These are phyloP conservation scores for Thuja plicata DNA, from an alignment of 83 land plant species.

Conservation along the genomic window DNA sequence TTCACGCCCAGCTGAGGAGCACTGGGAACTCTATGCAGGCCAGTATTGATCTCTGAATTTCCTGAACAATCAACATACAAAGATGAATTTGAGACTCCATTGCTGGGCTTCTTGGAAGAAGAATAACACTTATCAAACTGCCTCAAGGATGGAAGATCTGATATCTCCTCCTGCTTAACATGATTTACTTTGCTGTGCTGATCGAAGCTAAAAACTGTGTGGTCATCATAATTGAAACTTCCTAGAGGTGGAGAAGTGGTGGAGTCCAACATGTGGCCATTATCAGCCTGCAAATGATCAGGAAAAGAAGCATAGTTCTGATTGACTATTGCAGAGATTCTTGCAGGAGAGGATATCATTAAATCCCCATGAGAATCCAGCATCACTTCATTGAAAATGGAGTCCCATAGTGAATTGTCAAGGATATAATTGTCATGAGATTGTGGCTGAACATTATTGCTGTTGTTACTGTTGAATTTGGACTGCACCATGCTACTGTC, in stretches of 20 bases:
- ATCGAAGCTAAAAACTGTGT: not conserved
- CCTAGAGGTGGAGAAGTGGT: not conserved
- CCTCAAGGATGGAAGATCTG: slow-evolving; percentile 14
- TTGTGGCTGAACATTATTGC: not conserved
- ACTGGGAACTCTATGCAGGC: slow-evolving; percentile 29
- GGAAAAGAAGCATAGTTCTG: slow-evolving; percentile 17
- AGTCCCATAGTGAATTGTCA: slow-evolving; percentile 37
- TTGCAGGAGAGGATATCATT: slow-evolving; percentile 25
- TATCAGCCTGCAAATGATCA: slow-evolving; percentile 28
- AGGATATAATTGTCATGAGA: slow-evolving; percentile 33
- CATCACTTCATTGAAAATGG: slow-evolving; percentile 32
- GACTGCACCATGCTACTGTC: slow-evolving; percentile 17
- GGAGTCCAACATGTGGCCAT: slow-evolving; percentile 16
- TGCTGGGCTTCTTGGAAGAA: slow-evolving; percentile 7
- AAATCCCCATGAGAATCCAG: slow-evolving; percentile 22
- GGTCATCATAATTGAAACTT: not conserved
- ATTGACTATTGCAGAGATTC: not conserved
- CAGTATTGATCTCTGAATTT: not conserved
- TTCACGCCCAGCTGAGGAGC: slow-evolving; percentile 20
- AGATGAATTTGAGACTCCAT: slow-evolving; percentile 31
- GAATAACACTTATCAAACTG: slow-evolving; percentile 12
- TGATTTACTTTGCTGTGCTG: slow-evolving; percentile 15
- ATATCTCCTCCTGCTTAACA: slow-evolving; percentile 12
- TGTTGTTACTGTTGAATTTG: slow-evolving; percentile 17
- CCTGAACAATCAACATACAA: slow-evolving; percentile 2